These are phyloP conservation scores for Protomyces gravidus DNA, from an alignment of 1,139 yeast genomes.

Conservation along the genomic window DNA sequence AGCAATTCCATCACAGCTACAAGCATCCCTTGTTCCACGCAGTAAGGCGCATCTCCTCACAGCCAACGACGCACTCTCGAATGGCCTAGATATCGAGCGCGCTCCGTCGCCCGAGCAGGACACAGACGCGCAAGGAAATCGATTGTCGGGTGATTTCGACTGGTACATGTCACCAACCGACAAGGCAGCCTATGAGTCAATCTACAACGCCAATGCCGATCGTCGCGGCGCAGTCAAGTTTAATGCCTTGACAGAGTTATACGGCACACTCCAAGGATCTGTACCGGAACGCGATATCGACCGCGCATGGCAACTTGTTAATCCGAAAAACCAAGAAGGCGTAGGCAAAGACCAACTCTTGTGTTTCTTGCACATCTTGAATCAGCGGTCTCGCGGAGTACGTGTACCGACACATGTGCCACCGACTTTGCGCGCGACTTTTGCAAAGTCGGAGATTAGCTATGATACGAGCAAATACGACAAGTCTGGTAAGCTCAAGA, in stretches of 20 bases:
- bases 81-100: conserved; percentile 25
- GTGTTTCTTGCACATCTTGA: conserved; percentile 82
- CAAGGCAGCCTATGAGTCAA: conserved; percentile 67
- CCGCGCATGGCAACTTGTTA: conserved; percentile 85
- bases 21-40: conserved; percentile 88
- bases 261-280: conserved; percentile 54
- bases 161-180: conserved; percentile 96
- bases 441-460: conserved; percentile 77
- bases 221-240: conserved; percentile 54
- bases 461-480: conserved; percentile 41
- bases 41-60: conserved; percentile 78
- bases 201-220: conserved; percentile 73
- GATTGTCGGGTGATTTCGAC: conserved; percentile 68
- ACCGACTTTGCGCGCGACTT: conserved; percentile 84
- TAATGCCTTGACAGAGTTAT: conserved; percentile 64
- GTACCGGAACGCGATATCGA: conserved; percentile 85
- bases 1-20: conserved; percentile 65
- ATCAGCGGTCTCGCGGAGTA: conserved; percentile 83
- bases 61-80: conserved; percentile 62
- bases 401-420: conserved; percentile 92
- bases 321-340: conserved; percentile 79
- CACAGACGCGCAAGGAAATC: conserved; percentile 51
- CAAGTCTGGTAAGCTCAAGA: conserved; percentile 8
- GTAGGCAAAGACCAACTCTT: conserved; percentile 90
- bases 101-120: conserved; percentile 34